A percentile compares a stretch with the other conserved stretches of the same genome.
These are phyloP conservation scores for Hondaea fermentalgiana DNA, from an alignment of 108 stramenopile genomes.

Conservation along the genomic window DNA sequence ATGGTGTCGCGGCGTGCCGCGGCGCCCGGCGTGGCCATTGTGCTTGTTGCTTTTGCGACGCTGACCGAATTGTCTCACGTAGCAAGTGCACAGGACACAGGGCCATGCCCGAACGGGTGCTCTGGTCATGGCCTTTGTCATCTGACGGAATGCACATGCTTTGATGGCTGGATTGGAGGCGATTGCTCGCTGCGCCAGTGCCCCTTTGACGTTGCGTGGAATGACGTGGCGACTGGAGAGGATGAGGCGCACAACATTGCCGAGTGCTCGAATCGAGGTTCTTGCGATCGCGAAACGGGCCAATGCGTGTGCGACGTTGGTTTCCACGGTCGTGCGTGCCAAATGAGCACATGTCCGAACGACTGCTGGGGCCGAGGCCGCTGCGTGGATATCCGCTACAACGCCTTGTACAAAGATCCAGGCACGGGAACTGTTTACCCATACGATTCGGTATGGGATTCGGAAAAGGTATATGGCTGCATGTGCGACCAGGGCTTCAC, in stretches of 20 bases:
- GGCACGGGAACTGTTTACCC: background rate
- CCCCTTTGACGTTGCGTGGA: conserved; percentile 32
- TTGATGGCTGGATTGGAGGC: conserved; percentile 49
- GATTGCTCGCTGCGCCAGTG: conserved; percentile 71
- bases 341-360: conserved; percentile 46
- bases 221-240: background rate
- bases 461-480: conserved; percentile 47
- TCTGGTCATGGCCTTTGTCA: conserved; percentile 52
- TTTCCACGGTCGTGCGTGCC: conserved; percentile 54
- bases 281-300: conserved; percentile 44
- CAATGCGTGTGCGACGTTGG: conserved; percentile 55
- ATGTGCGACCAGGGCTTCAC: conserved; percentile 45
- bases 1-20: too few species aligned
- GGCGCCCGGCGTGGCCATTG: too few species aligned
- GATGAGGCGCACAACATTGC: conserved; percentile 44
- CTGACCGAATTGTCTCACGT: too few species aligned
- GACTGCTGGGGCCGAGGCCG: conserved; percentile 55
- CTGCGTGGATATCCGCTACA: conserved; percentile 59
- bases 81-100: background rate
- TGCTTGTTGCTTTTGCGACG: too few species aligned
- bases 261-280: conserved; percentile 59
- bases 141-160: background rate
- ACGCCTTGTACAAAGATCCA: conserved; percentile 34
- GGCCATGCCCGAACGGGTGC: conserved; percentile 54
- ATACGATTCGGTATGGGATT: conserved; percentile 41